Base-by-base conservation (phyloP, 139 green algal species). In the Closterium sp. region DNA sequence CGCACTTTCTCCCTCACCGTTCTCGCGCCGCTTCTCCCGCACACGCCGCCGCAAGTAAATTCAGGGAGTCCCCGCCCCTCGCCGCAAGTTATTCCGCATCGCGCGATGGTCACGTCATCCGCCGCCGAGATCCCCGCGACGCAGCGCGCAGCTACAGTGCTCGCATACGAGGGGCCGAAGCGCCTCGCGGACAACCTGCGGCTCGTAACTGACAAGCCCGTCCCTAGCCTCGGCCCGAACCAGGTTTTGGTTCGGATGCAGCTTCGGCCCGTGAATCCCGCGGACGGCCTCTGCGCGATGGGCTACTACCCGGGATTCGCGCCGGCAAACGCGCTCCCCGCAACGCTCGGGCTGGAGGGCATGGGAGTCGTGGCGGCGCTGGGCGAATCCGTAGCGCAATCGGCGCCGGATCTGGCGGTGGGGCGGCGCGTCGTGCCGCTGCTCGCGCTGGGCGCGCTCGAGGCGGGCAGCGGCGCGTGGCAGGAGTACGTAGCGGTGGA, bases 341-440 rank as follows among this genome's bases (percentile, higher is more conserved):
- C 91, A 31, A 92, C 86, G n/a, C 91, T 88, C 9, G 91, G 91
- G 17, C 85, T 91, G 7, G 91, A 93, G 70, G 91, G 91, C 45
- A 93, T 93, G 91, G 91, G 91, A 19, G 29, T 91, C 21, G 86
- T 93, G 17, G 91, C 92, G 86, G 88, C 38, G 86, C 24, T 93
- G 88, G 31, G 91, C n/a, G 31, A 88, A 28, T n/a, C 27, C 6
- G 79, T 42, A n/a, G 38, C 79, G 11, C n/a, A 90, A 87, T 90
- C 70, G 62, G 28, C 62, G 88, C 38, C 62, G 62, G 62, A 79
- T 79, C 62, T 79, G 19, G 62, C 79, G 31, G 86, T 91, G 19
- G 91, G 91, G 19, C 31, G 29, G 29, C 62, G 91, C 22, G 91
- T 93, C 2, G 91, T 93, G 88, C 91, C 91, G 27, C 86, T 93